Base-by-base conservation (phyloP, 2,329 filamentous ascomycete species). In the Trichoderma sp. region DNA sequence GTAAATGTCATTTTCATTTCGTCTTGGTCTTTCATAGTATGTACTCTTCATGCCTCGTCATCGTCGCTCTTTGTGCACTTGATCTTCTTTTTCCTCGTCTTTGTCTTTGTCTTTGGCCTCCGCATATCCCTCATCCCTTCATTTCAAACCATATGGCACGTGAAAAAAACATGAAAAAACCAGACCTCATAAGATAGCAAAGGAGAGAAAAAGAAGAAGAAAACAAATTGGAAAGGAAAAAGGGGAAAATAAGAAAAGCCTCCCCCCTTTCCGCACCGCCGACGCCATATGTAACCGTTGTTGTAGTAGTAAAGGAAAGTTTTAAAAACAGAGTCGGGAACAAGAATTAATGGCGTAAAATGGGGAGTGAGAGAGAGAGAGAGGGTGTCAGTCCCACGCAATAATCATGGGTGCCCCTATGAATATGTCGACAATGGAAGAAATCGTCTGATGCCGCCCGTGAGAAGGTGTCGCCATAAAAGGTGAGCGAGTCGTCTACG, bases 401-500 rank as follows among this genome's bases (percentile, higher is more conserved):
- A 30, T 9, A 7, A 4, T 3, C 7, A 62, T 52, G 28, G 19
- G 43, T 54, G 50, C 59, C 48, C 41, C 21, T 30, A 34, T 15
- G 43, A 62, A 62, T 63, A 56, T 58, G 63, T 55, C 55, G 45
- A 54, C 30, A 30, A 47, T 24, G 21, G 58, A 63, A 64, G 41
- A 44, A 52, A 52, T 44, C 48, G 48, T 21, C 12, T 24, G 44
- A 39, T 21, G 19, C 58, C 19, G 30, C 58, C 58, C 21, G 19
- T 17, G 47, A 58, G 43, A 9, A 30, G 34, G 28, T n/a, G 26
- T 63, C 34, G 51, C 19, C 45, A 21, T 45, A 5, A 3, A 44
- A 48, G 56, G 64, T 64, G 30, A n/a, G n/a, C n/a, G 48, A 44
- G 65, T 51, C 51, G 57, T 41, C 63, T 70, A 70, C 30, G 30